These are phyloP conservation scores for Chrysoporthe deuterocubensis DNA, from an alignment of 2,329 filamentous ascomycete genomes.

Conservation along the genomic window DNA sequence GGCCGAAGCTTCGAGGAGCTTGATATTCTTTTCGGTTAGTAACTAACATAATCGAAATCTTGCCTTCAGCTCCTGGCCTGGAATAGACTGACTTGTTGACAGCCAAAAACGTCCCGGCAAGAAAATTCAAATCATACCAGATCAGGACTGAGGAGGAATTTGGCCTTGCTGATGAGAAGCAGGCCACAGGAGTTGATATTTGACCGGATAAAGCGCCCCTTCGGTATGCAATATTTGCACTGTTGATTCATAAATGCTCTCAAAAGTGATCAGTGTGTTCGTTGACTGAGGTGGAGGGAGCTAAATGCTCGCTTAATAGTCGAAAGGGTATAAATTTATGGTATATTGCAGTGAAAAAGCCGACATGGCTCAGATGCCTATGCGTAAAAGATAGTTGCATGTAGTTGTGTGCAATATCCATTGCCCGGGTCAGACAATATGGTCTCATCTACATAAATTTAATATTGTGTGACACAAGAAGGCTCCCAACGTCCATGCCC, in stretches of 20 bases:
- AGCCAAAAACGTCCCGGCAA: constrained; percentile 8
- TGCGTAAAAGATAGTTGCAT: neutral
- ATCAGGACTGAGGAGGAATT: constrained; percentile 10
- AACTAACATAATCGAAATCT: no score
- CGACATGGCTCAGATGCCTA: no score
- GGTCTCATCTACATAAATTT: no score
- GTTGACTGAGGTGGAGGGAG: no score
- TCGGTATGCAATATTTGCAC: neutral
- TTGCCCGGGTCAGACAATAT: no score
- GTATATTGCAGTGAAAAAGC: no score
- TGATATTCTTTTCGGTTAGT: constrained; percentile 17
- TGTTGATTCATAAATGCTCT: neutral
- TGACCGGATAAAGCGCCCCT: neutral
- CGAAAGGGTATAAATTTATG: neutral
- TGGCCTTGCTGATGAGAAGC: neutral
- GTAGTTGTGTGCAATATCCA: neutral
- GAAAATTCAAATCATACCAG: constrained; percentile 10
- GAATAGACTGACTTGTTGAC: no score
- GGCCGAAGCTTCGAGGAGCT: constrained; percentile 19
- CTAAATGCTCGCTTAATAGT: neutral
- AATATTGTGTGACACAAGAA: no score
- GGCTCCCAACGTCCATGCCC: no score
- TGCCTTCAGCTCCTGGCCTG: no score
- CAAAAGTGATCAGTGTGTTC: no score
- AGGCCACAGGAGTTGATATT: no score